phyloP scores from a whole-genome alignment of 306 rosid species.

The Malus domestica region DNA sequence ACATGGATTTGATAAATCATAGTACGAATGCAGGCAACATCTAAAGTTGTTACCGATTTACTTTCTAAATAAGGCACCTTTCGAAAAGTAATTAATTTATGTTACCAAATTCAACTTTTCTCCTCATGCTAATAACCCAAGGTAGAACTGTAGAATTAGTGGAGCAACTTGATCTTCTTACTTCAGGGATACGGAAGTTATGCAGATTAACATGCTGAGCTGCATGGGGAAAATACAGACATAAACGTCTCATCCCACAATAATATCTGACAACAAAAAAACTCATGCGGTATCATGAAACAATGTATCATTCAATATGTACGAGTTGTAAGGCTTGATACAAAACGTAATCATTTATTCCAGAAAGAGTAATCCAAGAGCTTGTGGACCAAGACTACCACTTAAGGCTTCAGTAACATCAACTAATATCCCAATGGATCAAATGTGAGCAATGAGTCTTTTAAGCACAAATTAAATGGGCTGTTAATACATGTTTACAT shows the following conservation, averaged over 20 bases:
- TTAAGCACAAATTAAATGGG: background rate
- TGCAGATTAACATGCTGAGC: background rate
- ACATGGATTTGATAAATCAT: background rate
- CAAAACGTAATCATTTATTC: background rate
- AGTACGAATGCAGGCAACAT: background rate
- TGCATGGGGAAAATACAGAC: background rate
- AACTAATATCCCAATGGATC: background rate
- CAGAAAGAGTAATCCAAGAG: background rate
- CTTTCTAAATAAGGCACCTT: background rate
- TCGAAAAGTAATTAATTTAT: background rate
- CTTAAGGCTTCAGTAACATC: background rate
- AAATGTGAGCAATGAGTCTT: background rate
- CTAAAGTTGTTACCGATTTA: background rate
- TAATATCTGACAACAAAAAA: background rate
- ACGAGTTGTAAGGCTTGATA: conserved; percentile 1
- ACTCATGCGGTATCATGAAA: background rate
- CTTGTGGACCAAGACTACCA: background rate
- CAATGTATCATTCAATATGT: background rate
- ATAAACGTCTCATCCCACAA: background rate
- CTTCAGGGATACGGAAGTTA: background rate
- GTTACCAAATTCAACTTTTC: background rate
- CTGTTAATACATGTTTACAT: conserved; percentile 10
- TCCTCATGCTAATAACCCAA: background rate
- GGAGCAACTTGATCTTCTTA: background rate
- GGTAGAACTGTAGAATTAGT: background rate